Evolutionary conservation across 2,329 filamentous ascomycete species (phyloP).

Genomic region (Colletotrichum orbiculare): DNA sequence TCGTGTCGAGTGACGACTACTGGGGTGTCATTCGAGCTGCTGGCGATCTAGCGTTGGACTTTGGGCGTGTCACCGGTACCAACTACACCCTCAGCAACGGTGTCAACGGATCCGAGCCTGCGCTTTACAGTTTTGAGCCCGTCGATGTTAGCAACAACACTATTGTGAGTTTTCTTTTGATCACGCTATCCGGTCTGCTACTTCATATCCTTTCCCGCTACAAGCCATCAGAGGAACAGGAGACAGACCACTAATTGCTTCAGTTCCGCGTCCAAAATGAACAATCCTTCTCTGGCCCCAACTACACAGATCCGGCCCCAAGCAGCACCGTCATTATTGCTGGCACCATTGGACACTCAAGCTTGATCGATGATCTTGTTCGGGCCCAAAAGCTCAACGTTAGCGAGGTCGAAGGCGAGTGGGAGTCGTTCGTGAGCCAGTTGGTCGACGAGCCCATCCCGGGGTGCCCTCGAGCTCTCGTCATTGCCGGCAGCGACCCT

Average conservation of each 20-base stretch:
- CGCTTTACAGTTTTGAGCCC: constrained; percentile 55
- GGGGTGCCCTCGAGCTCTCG: constrained; percentile 67
- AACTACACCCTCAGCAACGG: constrained; percentile 71
- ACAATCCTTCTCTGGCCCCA: constrained; percentile 57
- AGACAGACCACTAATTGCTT: constrained; percentile 3
- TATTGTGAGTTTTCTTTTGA: constrained; percentile 46
- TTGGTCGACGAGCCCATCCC: constrained; percentile 68
- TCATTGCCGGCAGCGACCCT: constrained; percentile 74
- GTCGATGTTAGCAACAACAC: constrained; percentile 60
- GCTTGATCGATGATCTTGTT: constrained; percentile 69
- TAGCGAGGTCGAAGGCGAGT: constrained; percentile 67
- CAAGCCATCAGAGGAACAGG: neutral
- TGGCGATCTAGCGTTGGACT: constrained; percentile 74
- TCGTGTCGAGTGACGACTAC: constrained; percentile 69
- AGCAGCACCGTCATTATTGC: constrained; percentile 71
- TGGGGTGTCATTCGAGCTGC: constrained; percentile 76
- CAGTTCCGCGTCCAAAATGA: constrained; percentile 57
- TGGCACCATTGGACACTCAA: constrained; percentile 74
- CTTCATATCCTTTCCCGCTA: neutral
- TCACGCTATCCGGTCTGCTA: neutral
- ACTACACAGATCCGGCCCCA: constrained; percentile 53
- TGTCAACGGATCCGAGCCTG: constrained; percentile 47
- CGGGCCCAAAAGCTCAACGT: constrained; percentile 67
- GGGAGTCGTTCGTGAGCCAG: constrained; percentile 75
- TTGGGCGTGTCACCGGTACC: constrained; percentile 75